These are phyloP conservation scores for Echites panduratus DNA, from an alignment of 257 asterid genomes.

Conservation along the genomic window DNA sequence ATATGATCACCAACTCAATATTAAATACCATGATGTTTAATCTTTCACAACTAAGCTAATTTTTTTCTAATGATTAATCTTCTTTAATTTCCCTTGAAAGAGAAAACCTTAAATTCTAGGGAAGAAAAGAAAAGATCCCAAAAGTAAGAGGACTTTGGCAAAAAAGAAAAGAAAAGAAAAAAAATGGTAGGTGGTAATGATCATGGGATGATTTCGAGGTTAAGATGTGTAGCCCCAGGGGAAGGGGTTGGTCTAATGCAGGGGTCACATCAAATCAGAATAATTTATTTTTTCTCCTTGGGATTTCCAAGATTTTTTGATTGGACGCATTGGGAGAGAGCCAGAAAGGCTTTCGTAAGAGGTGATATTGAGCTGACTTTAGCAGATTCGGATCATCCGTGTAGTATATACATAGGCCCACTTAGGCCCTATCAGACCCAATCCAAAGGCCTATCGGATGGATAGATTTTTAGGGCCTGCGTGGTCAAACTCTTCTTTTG, in stretches of 20 bases:
- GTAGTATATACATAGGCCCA: slow-evolving; percentile 9
- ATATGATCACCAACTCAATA: background rate
- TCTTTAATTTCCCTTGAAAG: background rate
- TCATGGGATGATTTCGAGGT: slow-evolving; percentile 23
- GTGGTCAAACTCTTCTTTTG: slow-evolving; percentile 13
- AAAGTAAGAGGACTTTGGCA: background rate
- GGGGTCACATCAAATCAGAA: slow-evolving; percentile 28
- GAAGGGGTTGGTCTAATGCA: background rate
- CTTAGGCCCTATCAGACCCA: background rate
- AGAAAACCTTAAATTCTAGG: background rate
- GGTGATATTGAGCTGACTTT: slow-evolving; percentile 22
- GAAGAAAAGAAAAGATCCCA: background rate
- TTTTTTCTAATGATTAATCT: background rate
- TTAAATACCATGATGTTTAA: background rate
- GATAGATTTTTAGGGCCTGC: background rate
- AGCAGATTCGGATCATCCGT: slow-evolving; percentile 14
- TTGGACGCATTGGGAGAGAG: slow-evolving; percentile 9
- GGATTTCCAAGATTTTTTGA: slow-evolving; percentile 32
- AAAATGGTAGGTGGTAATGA: background rate
- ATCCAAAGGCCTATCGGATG: background rate
- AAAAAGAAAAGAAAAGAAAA: background rate
- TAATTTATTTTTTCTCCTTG: background rate
- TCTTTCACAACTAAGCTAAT: background rate
- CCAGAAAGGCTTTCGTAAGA: slow-evolving; percentile 7
- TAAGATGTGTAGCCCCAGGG: background rate